Evolutionary conservation across 345 rosid species (phyloP).

Genomic region (Eucalyptus tenuipes): DNA sequence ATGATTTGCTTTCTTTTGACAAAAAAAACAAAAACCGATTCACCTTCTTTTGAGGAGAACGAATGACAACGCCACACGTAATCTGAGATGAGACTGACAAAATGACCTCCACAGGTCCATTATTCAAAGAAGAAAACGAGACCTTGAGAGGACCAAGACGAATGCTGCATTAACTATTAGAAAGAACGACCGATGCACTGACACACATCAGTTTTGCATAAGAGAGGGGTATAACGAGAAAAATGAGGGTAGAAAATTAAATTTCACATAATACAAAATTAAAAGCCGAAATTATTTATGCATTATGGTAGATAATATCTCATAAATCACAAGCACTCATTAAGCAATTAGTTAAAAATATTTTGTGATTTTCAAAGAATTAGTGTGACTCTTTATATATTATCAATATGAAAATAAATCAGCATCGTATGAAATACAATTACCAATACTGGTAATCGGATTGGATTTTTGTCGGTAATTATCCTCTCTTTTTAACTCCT

Average conservation of each 20-base stretch:
- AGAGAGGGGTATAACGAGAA: no score
- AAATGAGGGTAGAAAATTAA: background rate
- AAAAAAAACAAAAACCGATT: background rate
- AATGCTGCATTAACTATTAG: no score
- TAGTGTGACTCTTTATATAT: background rate
- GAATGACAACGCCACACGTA: background rate
- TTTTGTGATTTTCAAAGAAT: background rate
- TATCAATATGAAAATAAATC: no score
- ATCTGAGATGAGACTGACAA: background rate
- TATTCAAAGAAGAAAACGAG: no score
- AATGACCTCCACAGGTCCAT: no score
- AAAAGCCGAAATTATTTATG: background rate
- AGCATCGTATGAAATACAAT: no score
- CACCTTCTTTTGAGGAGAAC: background rate
- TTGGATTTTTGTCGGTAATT: no score
- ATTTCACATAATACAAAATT: background rate
- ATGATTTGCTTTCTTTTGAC: background rate
- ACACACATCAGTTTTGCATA: no score
- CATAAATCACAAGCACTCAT: background rate
- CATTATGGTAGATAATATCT: background rate
- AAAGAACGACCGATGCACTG: no score
- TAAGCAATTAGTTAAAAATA: no score
- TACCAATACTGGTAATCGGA: fast-evolving
- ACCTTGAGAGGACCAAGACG: no score
- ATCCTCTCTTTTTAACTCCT: background rate